These are phyloP conservation scores for Pseudonectria buxi DNA, from an alignment of 2,329 filamentous ascomycete species.

Conservation along the genomic window DNA sequence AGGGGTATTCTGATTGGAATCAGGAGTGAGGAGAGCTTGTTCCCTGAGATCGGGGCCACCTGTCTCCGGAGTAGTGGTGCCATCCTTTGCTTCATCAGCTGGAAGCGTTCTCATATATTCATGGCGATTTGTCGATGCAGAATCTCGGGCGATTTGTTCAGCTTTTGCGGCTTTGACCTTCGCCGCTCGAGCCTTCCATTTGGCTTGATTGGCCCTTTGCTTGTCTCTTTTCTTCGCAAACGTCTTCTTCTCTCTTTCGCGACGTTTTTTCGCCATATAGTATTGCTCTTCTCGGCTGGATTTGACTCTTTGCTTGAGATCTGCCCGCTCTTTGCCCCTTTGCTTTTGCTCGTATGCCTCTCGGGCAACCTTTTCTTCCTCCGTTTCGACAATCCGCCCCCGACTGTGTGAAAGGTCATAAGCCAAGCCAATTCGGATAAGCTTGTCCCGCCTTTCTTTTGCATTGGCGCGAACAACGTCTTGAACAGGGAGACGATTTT, in stretches of 20 bases:
- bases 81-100: neutral
- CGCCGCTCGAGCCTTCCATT: constrained; percentile 22
- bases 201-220: constrained; percentile 68
- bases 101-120: neutral
- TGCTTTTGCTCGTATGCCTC: constrained; percentile 39
- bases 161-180: constrained; percentile 13
- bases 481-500: constrained; percentile 47
- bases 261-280: constrained; percentile 31
- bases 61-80: too few relatives aligned
- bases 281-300: constrained; percentile 31
- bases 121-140: neutral
- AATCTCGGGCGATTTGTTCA: constrained; percentile 5
- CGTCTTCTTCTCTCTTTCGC: constrained; percentile 24
- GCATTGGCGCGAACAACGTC: constrained; percentile 61
- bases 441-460: constrained; percentile 60
- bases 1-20: too few relatives aligned
- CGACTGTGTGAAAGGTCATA: constrained; percentile 67
- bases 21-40: too few relatives aligned
- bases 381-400: constrained; percentile 43
- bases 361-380: constrained; percentile 41
- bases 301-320: constrained; percentile 34
- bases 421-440: constrained; percentile 61
- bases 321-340: constrained; percentile 31
- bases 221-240: constrained; percentile 66
- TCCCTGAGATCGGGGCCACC: too few relatives aligned